Percentiles rank a stretch among this genome's conserved stretches.
Conservation (phyloP, 306 rosid species). For the Neltuma alba region DNA sequence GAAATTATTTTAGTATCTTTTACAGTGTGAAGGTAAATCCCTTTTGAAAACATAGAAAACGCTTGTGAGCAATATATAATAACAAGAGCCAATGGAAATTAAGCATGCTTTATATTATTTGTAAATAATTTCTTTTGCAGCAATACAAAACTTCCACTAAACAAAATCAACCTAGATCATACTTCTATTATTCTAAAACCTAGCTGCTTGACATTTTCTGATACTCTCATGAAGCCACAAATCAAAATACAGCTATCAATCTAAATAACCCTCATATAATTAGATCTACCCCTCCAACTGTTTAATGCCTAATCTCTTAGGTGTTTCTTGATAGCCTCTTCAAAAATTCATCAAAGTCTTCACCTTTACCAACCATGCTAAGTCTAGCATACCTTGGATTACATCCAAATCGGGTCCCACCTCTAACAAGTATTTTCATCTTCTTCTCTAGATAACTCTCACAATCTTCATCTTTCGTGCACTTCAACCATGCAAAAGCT, state of each 20-base stretch:
- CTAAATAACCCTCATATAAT: not conserved
- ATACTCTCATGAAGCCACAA: not conserved
- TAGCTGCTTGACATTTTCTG: too few species aligned
- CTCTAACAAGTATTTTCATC: constrained; percentile 47
- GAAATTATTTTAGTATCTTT: too few species aligned
- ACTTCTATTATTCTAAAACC: too few species aligned
- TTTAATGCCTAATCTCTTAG: constrained; percentile 10
- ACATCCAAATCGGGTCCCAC: constrained; percentile 64
- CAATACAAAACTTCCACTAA: too few species aligned
- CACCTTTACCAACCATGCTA: constrained; percentile 58
- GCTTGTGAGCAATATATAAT: too few species aligned
- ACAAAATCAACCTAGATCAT: too few species aligned
- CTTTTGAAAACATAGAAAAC: too few species aligned
- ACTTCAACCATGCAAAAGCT: constrained; percentile 85
- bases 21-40: too few species aligned
- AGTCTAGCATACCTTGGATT: constrained; percentile 50
- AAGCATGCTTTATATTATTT: too few species aligned
- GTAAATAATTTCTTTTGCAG: not conserved
- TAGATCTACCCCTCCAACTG: not conserved
- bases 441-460: constrained; percentile 45
- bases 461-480: constrained; percentile 47
- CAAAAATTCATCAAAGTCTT: constrained; percentile 50
- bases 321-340: constrained; percentile 45
- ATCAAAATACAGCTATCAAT: too few species aligned
- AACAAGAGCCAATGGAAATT: not conserved